Conservation (phyloP, 805 yeast species). For the Hanseniaspora lachancei region DNA sequence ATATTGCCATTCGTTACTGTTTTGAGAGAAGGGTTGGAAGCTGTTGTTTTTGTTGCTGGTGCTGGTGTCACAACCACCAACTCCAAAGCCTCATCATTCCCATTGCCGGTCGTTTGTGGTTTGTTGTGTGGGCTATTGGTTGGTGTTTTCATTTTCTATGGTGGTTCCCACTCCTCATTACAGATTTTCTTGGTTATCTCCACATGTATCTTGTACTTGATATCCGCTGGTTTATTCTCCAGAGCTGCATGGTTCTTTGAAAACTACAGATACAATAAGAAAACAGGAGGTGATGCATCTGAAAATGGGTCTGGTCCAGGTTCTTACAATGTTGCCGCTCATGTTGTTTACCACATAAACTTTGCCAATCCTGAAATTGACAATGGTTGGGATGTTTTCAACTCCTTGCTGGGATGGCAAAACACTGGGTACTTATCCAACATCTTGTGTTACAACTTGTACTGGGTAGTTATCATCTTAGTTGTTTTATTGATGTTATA, state of each 20-base stretch:
- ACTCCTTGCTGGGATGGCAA: constrained; percentile 92
- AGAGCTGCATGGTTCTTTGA: constrained; percentile 89
- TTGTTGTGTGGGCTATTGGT: constrained; percentile 61
- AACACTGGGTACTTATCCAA: constrained; percentile 92
- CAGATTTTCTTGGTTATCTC: constrained; percentile 78
- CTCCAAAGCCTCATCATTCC: constrained; percentile 61
- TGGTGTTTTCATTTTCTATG: constrained; percentile 63
- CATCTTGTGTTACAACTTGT: constrained; percentile 72
- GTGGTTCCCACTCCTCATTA: constrained; percentile 71
- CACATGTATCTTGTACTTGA: constrained; percentile 77
- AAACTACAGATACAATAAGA: constrained; percentile 44
- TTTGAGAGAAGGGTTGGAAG: constrained; percentile 93
- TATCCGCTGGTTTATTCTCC: constrained; percentile 85
- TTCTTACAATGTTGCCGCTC: constrained; percentile 59
- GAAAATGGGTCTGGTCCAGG: constrained; percentile 93
- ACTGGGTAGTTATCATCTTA: constrained; percentile 63
- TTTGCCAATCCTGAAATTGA: constrained; percentile 90
- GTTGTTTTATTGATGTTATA: constrained; percentile 50
- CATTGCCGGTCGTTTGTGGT: constrained; percentile 85
- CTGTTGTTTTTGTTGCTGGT: constrained; percentile 92
- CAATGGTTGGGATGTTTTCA: constrained; percentile 95
- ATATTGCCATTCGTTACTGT: constrained; percentile 81
- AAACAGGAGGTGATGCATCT: constrained; percentile 89
- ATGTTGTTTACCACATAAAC: constrained; percentile 88
- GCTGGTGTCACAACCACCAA: constrained; percentile 56